A percentile compares a stretch with the other conserved stretches of the same genome.
Conservation (phyloP, 257 asterid species). For the Lycium ferocissimum region DNA sequence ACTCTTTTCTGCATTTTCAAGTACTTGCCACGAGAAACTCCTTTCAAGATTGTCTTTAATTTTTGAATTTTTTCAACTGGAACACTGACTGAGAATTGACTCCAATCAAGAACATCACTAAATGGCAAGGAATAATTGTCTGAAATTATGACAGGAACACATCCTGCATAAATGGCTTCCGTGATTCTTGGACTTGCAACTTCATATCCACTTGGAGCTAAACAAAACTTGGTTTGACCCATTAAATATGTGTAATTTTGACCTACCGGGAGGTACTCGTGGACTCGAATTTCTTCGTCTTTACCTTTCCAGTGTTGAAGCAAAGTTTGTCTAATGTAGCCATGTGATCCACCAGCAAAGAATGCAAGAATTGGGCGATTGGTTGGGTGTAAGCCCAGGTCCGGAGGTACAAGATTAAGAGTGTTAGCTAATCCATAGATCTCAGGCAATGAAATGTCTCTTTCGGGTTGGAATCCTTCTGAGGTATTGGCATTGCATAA, state of each 20-base stretch:
- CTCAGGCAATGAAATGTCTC: conserved; percentile 39
- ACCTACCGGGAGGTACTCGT: conserved; percentile 41
- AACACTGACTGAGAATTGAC: conserved; percentile 53
- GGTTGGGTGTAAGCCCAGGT: conserved; percentile 29
- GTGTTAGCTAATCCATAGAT: conserved; percentile 30
- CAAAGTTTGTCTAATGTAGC: conserved; percentile 31
- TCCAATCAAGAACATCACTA: conserved; percentile 72
- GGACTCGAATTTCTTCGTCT: conserved; percentile 45
- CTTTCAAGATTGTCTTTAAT: conserved; percentile 49
- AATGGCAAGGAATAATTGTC: conserved; percentile 59
- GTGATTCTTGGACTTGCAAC: conserved; percentile 72
- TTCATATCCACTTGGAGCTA: conserved; percentile 72
- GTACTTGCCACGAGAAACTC: conserved; percentile 50
- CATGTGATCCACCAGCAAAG: conserved; percentile 43
- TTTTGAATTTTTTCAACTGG: conserved; percentile 47
- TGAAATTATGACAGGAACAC: conserved; percentile 65
- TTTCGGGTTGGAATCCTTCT: conserved; percentile 38
- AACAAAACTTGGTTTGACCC: conserved; percentile 58
- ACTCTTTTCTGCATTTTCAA: conserved; percentile 44
- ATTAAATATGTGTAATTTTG: conserved; percentile 51
- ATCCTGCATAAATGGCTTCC: conserved; percentile 67
- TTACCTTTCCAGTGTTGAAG: conserved; percentile 36
- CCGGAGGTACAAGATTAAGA: conserved; percentile 6
- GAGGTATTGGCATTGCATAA: conserved; percentile 41
- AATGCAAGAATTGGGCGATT: conserved; percentile 36